Conservation (phyloP, 306 rosid species). For the Corylus americana region DNA sequence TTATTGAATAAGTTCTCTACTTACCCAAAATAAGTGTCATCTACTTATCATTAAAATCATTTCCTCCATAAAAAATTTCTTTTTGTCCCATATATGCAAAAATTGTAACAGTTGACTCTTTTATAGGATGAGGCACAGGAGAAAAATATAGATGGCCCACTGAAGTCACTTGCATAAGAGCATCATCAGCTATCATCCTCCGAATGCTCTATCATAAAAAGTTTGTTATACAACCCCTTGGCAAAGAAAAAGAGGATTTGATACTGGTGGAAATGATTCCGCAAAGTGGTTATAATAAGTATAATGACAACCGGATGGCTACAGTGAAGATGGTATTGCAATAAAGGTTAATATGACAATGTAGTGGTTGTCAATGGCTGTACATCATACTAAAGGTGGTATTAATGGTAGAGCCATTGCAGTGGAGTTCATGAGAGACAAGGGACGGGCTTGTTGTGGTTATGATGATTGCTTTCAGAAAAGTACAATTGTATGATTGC, state of each 20-base stretch:
- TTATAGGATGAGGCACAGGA: not conserved
- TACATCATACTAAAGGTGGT: not conserved
- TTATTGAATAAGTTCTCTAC: not conserved
- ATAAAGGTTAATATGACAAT: not conserved
- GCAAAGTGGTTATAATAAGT: not conserved
- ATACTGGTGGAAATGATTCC: not conserved
- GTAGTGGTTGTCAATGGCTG: not conserved
- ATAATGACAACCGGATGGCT: not conserved
- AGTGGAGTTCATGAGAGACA: not conserved
- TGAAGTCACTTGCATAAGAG: not conserved
- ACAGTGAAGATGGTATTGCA: not conserved
- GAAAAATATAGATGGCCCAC: not conserved
- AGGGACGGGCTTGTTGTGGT: not conserved
- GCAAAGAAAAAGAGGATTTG: not conserved
- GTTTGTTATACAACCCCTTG: not conserved
- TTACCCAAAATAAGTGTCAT: not conserved
- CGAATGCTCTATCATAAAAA: not conserved
- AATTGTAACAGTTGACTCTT: not conserved
- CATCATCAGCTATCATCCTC: not conserved
- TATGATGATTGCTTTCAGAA: not conserved
- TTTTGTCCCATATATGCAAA: not conserved
- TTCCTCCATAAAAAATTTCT: not conserved
- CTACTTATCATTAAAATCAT: not conserved
- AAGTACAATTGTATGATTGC: not conserved
- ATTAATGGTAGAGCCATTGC: not conserved